Conservation (phyloP, 1,139 yeast genomes). For the Candida pseudoviswanathii region DNA sequence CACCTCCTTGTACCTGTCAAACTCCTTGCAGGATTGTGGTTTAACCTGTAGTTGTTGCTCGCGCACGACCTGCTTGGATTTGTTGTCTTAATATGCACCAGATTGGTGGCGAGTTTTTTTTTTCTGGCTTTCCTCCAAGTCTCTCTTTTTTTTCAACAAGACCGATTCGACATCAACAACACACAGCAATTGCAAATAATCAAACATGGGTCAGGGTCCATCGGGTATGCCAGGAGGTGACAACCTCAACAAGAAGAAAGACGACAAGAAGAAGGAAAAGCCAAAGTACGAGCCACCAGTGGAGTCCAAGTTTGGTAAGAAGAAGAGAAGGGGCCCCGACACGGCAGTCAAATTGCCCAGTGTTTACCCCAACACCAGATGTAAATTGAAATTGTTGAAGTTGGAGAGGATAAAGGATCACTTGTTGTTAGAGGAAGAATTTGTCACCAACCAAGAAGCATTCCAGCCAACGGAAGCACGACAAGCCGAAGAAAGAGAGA, state of each 20-base stretch:
- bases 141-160: neutral
- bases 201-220: conserved; percentile 71
- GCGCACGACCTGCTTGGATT: neutral
- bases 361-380: conserved; percentile 90
- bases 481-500: conserved; percentile 93
- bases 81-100: neutral
- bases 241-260: conserved; percentile 63
- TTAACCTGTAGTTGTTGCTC: neutral
- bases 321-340: conserved; percentile 91
- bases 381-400: conserved; percentile 85
- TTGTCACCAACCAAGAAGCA: conserved; percentile 91
- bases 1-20: too few relatives aligned
- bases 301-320: conserved; percentile 88
- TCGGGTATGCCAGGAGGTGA: conserved; percentile 72
- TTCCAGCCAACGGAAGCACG: conserved; percentile 96
- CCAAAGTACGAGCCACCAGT: conserved; percentile 99
- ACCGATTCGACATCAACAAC: neutral
- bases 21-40: neutral
- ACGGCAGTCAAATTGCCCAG: conserved; percentile 84
- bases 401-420: conserved; percentile 98
- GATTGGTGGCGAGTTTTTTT: conserved; percentile 13
- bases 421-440: conserved; percentile 90
- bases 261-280: conserved; percentile 77
- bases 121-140: neutral
- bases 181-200: neutral